Evolutionary conservation across 2,329 filamentous ascomycete genomes (phyloP).

Genomic region (Apiospora aurea): DNA sequence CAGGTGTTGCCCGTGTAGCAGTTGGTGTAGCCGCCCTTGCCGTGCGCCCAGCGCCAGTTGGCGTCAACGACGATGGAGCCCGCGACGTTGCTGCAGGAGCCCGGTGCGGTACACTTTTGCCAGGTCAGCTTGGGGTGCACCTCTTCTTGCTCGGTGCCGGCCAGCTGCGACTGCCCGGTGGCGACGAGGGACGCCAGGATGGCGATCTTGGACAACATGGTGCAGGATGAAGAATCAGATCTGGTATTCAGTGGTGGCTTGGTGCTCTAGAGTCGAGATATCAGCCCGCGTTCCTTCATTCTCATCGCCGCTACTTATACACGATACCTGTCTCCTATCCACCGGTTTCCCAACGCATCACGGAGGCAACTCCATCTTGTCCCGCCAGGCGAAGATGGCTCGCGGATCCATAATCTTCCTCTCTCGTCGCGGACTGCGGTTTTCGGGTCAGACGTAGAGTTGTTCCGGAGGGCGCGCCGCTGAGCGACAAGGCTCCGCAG

Average conservation of each 20-base stretch:
- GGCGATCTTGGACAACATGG: constrained; percentile 41
- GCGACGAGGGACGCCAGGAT: constrained; percentile 45
- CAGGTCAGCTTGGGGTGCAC: constrained; percentile 56
- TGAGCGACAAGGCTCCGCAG: not conserved
- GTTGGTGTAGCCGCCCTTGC: constrained; percentile 47
- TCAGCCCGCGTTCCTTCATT: not conserved
- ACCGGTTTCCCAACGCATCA: not conserved
- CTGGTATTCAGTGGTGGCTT: not conserved
- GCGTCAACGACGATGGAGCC: constrained; percentile 57
- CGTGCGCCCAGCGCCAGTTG: constrained; percentile 57
- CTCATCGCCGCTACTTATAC: not conserved
- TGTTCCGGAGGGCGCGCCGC: not conserved
- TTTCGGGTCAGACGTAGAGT: not conserved
- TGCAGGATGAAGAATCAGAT: constrained; percentile 28
- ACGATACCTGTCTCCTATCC: not conserved
- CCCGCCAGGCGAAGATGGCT: not conserved
- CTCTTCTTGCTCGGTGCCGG: constrained; percentile 50
- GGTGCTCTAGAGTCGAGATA: not conserved
- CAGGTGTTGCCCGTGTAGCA: constrained; percentile 51
- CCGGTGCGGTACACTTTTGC: constrained; percentile 53
- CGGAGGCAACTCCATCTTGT: not conserved
- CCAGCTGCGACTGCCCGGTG: constrained; percentile 50
- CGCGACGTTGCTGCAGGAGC: constrained; percentile 51
- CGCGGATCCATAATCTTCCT: constrained; percentile 6
- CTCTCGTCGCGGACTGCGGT: constrained; percentile 7